Evolutionary conservation across 2,329 filamentous ascomycete genomes (phyloP).

Genomic region (Cordyceps cicadae): DNA sequence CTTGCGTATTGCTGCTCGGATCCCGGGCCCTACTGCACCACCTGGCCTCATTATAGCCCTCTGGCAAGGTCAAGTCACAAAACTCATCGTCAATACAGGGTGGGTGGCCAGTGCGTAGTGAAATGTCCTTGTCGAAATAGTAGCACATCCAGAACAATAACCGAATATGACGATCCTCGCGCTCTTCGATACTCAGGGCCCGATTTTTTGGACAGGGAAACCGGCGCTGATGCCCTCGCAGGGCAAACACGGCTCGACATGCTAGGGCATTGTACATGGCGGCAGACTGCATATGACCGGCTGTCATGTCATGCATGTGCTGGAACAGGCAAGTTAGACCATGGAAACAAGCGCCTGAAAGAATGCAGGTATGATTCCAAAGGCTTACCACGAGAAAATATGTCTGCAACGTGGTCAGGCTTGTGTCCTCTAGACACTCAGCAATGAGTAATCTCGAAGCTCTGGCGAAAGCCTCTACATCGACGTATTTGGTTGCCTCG

Average conservation of each 20-base stretch:
- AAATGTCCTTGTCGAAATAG: constrained; percentile 46
- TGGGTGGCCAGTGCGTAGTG: constrained; percentile 44
- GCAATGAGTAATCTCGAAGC: constrained; percentile 35
- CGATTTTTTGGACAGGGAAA: constrained; percentile 11
- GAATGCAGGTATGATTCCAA: too few species aligned
- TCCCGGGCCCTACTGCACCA: constrained; percentile 12
- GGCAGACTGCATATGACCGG: constrained; percentile 38
- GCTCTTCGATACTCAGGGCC: constrained; percentile 17
- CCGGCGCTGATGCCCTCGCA: constrained; percentile 35
- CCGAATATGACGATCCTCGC: constrained; percentile 27
- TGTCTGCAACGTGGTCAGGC: constrained; percentile 35
- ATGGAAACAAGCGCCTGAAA: neutral
- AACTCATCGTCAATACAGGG: constrained; percentile 42
- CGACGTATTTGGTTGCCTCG: constrained; percentile 19
- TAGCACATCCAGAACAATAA: constrained; percentile 48
- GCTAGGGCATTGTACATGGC: constrained; percentile 36
- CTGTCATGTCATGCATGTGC: constrained; percentile 35
- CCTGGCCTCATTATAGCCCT: constrained; percentile 21
- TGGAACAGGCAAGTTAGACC: constrained; percentile 12
- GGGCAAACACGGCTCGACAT: constrained; percentile 39
- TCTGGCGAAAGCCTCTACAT: constrained; percentile 32
- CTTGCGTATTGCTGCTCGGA: constrained; percentile 8
- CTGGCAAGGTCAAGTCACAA: constrained; percentile 43
- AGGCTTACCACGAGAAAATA: constrained; percentile 39
- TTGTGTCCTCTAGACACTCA: constrained; percentile 34